Evolutionary conservation across 23 red algal genomes (phyloP).

Genomic region (Gracilariopsis chorda): DNA sequence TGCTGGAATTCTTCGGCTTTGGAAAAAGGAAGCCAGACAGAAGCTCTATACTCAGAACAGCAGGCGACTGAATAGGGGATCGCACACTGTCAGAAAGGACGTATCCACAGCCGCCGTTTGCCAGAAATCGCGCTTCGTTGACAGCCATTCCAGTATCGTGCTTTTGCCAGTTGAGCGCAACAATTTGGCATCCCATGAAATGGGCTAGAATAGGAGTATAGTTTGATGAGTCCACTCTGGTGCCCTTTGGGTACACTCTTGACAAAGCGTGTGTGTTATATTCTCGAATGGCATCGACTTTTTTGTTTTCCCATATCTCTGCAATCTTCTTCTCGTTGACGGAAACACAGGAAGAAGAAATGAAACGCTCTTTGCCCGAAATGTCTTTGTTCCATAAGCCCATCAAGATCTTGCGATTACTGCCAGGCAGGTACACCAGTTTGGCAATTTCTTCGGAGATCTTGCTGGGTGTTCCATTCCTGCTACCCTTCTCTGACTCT

Average conservation of each 20-base stretch:
- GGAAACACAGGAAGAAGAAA: conserved; percentile 33
- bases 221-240: conserved; percentile 58
- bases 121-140: conserved; percentile 62
- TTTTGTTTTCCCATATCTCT: conserved; percentile 31
- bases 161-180: conserved; percentile 77
- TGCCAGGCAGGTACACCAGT: conserved; percentile 26
- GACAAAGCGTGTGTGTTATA: conserved; percentile 53
- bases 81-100: conserved; percentile 3
- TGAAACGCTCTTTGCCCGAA: background rate
- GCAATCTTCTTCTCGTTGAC: conserved; percentile 61
- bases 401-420: conserved; percentile 31
- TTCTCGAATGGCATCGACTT: background rate
- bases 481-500: background rate
- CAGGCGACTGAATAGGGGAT: background rate
- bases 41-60: background rate
- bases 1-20: background rate
- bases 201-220: conserved; percentile 52
- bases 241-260: conserved; percentile 72
- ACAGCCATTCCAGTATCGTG: conserved; percentile 28
- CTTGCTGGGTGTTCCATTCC: background rate
- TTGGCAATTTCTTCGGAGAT: conserved; percentile 44
- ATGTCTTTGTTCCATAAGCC: conserved; percentile 5
- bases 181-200: conserved; percentile 50
- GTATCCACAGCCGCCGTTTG: conserved; percentile 70
- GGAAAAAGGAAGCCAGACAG: conserved; percentile 52